phyloP scores from a whole-genome alignment of 352 stramenopile genomes.

The Aphanomyces stellatus region DNA sequence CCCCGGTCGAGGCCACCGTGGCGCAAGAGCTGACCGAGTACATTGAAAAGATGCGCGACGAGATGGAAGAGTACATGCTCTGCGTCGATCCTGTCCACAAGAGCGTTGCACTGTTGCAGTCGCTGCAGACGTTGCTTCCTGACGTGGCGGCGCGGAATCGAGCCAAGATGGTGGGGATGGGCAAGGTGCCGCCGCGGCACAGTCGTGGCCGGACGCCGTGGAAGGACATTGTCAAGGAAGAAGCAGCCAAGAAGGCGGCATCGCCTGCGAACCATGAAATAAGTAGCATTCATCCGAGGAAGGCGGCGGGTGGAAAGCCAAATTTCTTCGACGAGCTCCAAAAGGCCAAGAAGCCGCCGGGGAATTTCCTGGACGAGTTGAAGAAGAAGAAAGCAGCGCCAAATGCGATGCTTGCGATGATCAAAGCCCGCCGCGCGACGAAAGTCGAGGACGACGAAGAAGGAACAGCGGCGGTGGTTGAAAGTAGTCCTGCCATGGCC shows the following conservation, averaged over 20 bases:
- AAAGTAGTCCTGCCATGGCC: too few species aligned
- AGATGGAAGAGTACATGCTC: conserved; percentile 26
- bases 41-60: conserved; percentile 28
- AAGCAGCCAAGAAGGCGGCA: conserved; percentile 25
- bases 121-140: background rate
- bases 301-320: too few species aligned
- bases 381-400: conserved; percentile 4
- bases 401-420: conserved; percentile 51
- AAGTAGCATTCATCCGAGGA: too few species aligned
- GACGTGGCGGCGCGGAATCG: background rate
- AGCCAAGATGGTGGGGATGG: background rate
- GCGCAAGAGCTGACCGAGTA: conserved; percentile 20
- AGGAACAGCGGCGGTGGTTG: too few species aligned
- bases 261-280: too few species aligned
- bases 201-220: background rate
- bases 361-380: conserved; percentile 17
- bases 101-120: conserved; percentile 2
- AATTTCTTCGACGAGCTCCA: too few species aligned
- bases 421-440: conserved; percentile 37
- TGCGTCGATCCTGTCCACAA: conserved; percentile 20
- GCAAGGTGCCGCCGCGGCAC: background rate
- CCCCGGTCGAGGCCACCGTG: conserved; percentile 29
- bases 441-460: background rate
- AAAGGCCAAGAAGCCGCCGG: conserved; percentile 22
- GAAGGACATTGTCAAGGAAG: conserved; percentile 23